Conservation (phyloP, 2,329 filamentous ascomycete genomes). For the Phaeosphaeriaceae sp. region DNA sequence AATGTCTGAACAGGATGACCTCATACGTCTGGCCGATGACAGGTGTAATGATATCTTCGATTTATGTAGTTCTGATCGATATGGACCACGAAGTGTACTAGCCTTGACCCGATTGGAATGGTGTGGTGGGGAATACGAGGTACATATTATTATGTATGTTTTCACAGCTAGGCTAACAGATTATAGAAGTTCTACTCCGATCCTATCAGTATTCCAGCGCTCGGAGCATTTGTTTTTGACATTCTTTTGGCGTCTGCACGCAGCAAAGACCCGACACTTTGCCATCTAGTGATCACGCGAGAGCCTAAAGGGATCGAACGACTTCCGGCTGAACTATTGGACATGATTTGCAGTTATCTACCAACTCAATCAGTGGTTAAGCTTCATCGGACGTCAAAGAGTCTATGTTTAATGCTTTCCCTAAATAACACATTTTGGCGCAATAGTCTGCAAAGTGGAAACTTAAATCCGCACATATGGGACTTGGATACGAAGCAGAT, state of each 20-base stretch:
- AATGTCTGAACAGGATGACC: neutral
- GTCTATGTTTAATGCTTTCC: conserved; percentile 21
- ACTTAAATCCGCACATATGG: conserved; percentile 31
- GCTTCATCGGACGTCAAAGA: conserved; percentile 26
- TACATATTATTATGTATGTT: conserved; percentile 1
- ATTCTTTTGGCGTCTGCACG: conserved; percentile 17
- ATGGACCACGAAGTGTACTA: conserved; percentile 28
- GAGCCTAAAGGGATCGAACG: conserved; percentile 15
- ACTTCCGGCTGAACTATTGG: conserved; percentile 26
- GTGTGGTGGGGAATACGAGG: conserved; percentile 35
- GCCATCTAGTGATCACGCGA: neutral
- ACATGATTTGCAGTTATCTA: conserved; percentile 22
- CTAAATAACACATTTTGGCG: conserved; percentile 37
- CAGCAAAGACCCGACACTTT: neutral
- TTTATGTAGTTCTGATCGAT: conserved; percentile 12
- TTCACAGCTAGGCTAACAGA: neutral
- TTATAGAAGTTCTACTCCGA: conserved; percentile 32
- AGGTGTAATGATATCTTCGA: conserved; percentile 26
- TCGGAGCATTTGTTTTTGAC: conserved; percentile 14
- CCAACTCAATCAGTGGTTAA: conserved; percentile 19
- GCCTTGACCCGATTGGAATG: conserved; percentile 27
- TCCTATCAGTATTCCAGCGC: conserved; percentile 17
- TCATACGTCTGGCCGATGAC: neutral
- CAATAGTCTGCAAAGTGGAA: conserved; percentile 24
- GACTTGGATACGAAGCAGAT: conserved; percentile 26